Evolutionary conservation across 805 yeast species (phyloP).

Genomic region (Wickerhamomyces hampshirensis): DNA sequence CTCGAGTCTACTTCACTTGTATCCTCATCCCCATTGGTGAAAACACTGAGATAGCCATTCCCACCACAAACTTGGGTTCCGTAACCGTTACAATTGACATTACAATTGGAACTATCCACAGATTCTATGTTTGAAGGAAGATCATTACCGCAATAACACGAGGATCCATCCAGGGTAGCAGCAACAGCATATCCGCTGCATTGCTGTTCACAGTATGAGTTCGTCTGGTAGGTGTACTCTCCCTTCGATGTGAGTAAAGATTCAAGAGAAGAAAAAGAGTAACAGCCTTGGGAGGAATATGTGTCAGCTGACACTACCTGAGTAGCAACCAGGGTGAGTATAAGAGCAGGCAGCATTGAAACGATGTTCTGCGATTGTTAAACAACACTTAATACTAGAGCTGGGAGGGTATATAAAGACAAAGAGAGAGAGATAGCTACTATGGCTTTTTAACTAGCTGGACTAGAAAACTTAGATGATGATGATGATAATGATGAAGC

Average conservation of each 20-base stretch:
- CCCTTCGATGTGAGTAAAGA: constrained; percentile 35
- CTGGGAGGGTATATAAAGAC: too few species aligned
- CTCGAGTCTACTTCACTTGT: constrained; percentile 13
- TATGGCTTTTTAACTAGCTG: too few species aligned
- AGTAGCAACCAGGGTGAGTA: constrained; percentile 3
- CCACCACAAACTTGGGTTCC: constrained; percentile 63
- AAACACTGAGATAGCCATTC: constrained; percentile 41
- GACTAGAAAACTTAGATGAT: too few species aligned
- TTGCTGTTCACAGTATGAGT: constrained; percentile 46
- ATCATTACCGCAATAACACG: constrained; percentile 64
- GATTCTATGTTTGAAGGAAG: constrained; percentile 30
- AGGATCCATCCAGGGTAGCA: constrained; percentile 48
- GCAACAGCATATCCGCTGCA: constrained; percentile 46
- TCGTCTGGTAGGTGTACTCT: constrained; percentile 52
- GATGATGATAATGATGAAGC: too few species aligned
- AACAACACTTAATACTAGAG: too few species aligned
- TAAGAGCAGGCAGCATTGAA: constrained; percentile 4
- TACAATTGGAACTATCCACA: constrained; percentile 34
- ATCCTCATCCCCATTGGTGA: constrained; percentile 27
- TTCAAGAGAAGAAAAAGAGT: constrained; percentile 22
- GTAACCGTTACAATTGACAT: constrained; percentile 54
- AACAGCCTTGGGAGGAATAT: constrained; percentile 30
- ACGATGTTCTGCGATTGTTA: too few species aligned
- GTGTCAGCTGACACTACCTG: not conserved
- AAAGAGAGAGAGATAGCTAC: too few species aligned